Evolutionary conservation across 2,329 filamentous ascomycete species (phyloP).

Genomic region (Colletotrichum limetticola): DNA sequence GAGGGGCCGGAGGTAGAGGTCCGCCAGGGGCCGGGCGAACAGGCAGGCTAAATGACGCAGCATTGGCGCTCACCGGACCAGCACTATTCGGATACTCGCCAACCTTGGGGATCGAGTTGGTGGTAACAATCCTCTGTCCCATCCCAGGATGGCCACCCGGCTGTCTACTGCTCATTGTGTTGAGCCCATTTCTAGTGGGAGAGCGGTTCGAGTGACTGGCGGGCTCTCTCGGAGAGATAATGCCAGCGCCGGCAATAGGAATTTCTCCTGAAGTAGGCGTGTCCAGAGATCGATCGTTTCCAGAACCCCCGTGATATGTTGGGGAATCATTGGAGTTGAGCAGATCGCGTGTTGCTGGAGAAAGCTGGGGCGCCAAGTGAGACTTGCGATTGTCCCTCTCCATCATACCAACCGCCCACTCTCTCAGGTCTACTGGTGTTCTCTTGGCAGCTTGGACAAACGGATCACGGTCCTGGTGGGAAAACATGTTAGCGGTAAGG

Average conservation of each 20-base stretch:
- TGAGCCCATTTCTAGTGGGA: conserved; percentile 61
- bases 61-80: conserved; percentile 55
- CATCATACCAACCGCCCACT: conserved; percentile 95
- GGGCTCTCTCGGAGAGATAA: conserved; percentile 65
- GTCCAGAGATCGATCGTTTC: conserved; percentile 58
- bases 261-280: conserved; percentile 81
- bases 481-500: conserved; percentile 39
- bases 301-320: conserved; percentile 52
- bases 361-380: conserved; percentile 84
- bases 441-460: conserved; percentile 97
- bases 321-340: conserved; percentile 73
- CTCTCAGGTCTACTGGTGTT: conserved; percentile 91
- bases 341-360: conserved; percentile 81
- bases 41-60: conserved; percentile 69
- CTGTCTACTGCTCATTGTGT: conserved; percentile 55
- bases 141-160: conserved; percentile 60
- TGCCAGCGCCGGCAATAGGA: conserved; percentile 68
- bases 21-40: conserved; percentile 71
- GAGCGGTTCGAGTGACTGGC: conserved; percentile 59
- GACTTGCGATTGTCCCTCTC: conserved; percentile 96
- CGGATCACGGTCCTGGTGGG: conserved; percentile 81
- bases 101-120: conserved; percentile 64
- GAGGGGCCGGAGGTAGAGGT: conserved; percentile 69
- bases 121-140: conserved; percentile 61
- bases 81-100: conserved; percentile 50